phyloP scores from a whole-genome alignment of 2,329 filamentous ascomycete species.

The Ceratocystis lukuohia region DNA sequence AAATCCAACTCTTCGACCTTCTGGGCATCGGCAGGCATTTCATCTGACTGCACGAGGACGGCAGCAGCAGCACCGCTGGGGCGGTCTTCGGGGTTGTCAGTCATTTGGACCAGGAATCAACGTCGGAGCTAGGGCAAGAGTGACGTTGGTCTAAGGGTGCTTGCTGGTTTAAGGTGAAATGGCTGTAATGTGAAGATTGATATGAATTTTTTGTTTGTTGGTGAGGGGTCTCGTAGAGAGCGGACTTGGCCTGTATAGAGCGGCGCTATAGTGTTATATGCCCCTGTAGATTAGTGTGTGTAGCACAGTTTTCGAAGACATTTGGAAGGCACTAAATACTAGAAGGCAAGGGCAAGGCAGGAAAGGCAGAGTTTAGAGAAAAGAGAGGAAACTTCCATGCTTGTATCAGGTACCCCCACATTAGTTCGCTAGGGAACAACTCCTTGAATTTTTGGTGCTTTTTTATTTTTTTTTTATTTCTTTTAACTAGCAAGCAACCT shows the following conservation, averaged over 20 bases:
- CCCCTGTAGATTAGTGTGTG: not conserved
- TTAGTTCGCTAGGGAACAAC: not conserved
- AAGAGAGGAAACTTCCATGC: not conserved
- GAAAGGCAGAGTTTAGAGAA: not conserved
- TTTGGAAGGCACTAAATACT: not conserved
- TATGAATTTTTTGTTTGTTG: not conserved
- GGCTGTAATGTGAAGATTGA: not conserved
- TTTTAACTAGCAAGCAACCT: too few relatives aligned
- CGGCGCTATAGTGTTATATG: too few relatives aligned
- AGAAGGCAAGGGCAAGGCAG: not conserved
- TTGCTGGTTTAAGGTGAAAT: not conserved
- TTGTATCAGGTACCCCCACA: not conserved
- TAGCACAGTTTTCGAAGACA: not conserved
- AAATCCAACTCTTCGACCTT: constrained; percentile 89
- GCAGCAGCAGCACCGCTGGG: constrained; percentile 58
- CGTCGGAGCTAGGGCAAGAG: not conserved
- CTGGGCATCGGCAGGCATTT: constrained; percentile 63
- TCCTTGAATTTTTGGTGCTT: not conserved
- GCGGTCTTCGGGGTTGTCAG: constrained; percentile 28
- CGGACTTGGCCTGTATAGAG: too few relatives aligned
- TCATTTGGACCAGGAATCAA: constrained; percentile 13
- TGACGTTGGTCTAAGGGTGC: not conserved
- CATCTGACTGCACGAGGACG: constrained; percentile 71
- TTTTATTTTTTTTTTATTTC: not conserved
- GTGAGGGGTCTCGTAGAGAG: not conserved